Base-by-base conservation (phyloP, 306 rosid genomes). In the Dryas octopetala region DNA sequence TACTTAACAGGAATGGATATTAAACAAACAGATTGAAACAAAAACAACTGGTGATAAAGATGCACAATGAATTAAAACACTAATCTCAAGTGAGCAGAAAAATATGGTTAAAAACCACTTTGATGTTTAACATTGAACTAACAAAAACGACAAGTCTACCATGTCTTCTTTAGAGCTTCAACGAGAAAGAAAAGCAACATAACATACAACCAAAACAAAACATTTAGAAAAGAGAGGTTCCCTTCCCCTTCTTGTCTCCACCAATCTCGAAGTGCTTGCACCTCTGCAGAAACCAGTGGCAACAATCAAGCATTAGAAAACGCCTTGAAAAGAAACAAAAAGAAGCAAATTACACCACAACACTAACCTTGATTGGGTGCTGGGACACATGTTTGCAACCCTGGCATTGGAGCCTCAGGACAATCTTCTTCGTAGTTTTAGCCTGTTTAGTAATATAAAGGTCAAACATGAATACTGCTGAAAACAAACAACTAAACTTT, bases 391-490 rank as follows among this genome's bases (percentile, higher is more conserved):
- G 88, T 43, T 81, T 85, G 86, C 88, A 85, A 11, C 83, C 74
- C 63, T 85, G 84, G 79, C 86, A 85, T 72, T 85, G 88, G 41
- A 85, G 70, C 85, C 85, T 85, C 81, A 85, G 54, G 52, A 81
- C 86, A 74, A 85, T 85, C 84, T 85, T 85, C 88, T 85, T 81
- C 16, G 86, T 85, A 4, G 86, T 85, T 38, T 85, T 85, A 3
- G 88, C 88, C 85, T 85, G 81, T 13, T 17, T 40, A 72, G 53
- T 73, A 50, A 54, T 1, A 19, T 4, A 5, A 15, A 40, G 5
- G 15, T 46, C 28, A 4, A 49, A 68, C 16, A 26, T 49, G 7
- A 19, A 44, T 26, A 0, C 54, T 19, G 6, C 32, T 11, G 38
- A 57, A 3, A 63, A 15, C 6, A 53, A 1, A 19, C 16, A 38